phyloP scores from a whole-genome alignment of 2,329 filamentous ascomycete genomes.

The Colletotrichum tropicicola region DNA sequence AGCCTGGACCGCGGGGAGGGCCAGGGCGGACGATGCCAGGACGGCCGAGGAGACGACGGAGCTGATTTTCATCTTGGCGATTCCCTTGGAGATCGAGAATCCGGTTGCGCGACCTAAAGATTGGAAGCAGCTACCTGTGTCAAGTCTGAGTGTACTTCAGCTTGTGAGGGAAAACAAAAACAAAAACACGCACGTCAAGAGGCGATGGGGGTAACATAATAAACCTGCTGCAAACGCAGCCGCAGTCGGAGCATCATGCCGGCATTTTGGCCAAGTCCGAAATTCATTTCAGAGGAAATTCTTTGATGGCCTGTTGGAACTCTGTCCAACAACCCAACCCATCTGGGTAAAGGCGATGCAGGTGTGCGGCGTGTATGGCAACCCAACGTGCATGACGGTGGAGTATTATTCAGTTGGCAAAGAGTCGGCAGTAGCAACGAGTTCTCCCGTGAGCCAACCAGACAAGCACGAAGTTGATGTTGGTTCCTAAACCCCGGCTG shows the following conservation, averaged over 20 bases:
- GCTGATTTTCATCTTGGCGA: slow-evolving; percentile 20
- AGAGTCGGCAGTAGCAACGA: background rate
- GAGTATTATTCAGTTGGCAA: background rate
- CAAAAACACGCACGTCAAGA: background rate
- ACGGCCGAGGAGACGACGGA: slow-evolving; percentile 29
- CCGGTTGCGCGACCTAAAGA: background rate
- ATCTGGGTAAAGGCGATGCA: background rate
- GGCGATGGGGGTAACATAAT: background rate
- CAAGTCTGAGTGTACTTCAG: background rate
- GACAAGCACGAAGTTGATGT: background rate
- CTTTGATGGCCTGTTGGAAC: background rate
- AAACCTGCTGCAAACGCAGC: background rate
- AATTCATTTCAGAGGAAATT: background rate
- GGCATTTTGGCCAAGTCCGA: background rate
- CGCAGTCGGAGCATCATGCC: background rate
- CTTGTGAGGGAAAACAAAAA: background rate
- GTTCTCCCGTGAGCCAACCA: background rate
- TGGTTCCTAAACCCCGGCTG: background rate
- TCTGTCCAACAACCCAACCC: background rate
- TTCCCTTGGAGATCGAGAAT: background rate
- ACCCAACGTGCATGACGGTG: background rate
- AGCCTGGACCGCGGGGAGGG: slow-evolving; percentile 22
- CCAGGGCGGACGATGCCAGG: slow-evolving; percentile 24
- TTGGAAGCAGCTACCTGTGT: background rate
- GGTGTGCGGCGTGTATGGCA: background rate